Percentiles rank a stretch among this genome's conserved stretches.
phyloP scores from a whole-genome alignment of 768 basidiomycete genomes.

The Mycena rebaudengoi region DNA sequence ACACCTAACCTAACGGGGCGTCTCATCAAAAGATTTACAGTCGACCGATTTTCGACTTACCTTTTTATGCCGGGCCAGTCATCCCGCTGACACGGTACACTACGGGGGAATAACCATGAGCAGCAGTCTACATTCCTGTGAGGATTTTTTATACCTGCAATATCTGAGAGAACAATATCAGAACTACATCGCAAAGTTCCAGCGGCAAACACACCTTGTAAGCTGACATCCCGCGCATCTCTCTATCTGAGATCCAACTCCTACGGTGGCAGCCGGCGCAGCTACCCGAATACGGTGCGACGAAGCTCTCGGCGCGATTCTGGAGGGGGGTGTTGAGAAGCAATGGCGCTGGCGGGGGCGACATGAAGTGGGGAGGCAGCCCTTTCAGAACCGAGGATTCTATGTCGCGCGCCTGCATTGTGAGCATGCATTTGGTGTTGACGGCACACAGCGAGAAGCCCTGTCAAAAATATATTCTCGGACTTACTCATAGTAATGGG shows the following conservation, averaged over 20 bases:
- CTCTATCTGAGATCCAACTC: slow-evolving; percentile 1
- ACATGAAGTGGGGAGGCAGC: not conserved
- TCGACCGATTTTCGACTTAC: not conserved
- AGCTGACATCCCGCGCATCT: slow-evolving; percentile 11
- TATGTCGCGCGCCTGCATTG: not conserved
- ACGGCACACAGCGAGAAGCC: not conserved
- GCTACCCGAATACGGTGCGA: not conserved
- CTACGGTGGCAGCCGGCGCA: not conserved
- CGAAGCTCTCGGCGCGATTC: not conserved
- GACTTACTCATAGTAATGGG: not conserved
- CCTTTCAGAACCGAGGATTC: not conserved
- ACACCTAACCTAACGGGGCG: not conserved
- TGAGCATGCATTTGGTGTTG: not conserved
- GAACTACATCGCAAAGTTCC: not conserved
- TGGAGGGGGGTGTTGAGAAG: not conserved
- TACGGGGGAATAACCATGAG: not conserved
- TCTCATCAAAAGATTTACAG: not conserved
- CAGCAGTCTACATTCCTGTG: not conserved
- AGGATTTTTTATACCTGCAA: slow-evolving; percentile 10
- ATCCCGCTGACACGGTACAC: slow-evolving; percentile 1
- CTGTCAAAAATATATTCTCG: not conserved
- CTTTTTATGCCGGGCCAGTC: slow-evolving; percentile 14
- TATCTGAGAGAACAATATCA: not conserved
- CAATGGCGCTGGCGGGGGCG: not conserved
- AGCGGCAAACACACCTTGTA: not conserved